These are phyloP conservation scores for Lichtheimia hyalospora DNA, from an alignment of 371 early-diverging fungal species.

Conservation along the genomic window DNA sequence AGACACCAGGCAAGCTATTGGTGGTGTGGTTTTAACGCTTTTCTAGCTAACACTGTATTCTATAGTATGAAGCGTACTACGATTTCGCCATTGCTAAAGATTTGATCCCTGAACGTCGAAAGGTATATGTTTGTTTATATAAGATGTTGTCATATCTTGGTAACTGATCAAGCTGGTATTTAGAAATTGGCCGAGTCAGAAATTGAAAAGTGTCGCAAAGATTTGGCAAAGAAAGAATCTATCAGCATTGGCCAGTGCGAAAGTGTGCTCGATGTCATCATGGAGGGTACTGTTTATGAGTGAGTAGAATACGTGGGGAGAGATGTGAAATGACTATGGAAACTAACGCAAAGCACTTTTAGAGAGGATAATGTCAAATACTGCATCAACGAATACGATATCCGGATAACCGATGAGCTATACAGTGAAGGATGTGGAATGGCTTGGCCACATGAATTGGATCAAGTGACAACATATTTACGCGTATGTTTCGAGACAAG, in stretches of 20 bases:
- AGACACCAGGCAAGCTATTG: slow-evolving; percentile 58
- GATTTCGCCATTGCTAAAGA: slow-evolving; percentile 46
- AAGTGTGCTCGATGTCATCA: slow-evolving; percentile 22
- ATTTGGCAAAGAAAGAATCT: slow-evolving; percentile 13
- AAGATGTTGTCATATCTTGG: too few relatives aligned
- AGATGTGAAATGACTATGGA: too few relatives aligned
- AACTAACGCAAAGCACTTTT: too few relatives aligned
- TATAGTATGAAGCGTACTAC: slow-evolving; percentile 56
- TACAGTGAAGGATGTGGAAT: slow-evolving; percentile 70
- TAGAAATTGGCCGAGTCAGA: slow-evolving; percentile 18
- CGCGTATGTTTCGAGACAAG: slow-evolving; percentile 33
- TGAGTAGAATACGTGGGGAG: slow-evolving; percentile 10
- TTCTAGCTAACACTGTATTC: background rate
- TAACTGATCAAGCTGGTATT: too few relatives aligned
- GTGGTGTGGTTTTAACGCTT: too few relatives aligned
- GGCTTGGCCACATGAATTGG: slow-evolving; percentile 74
- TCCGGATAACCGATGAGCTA: slow-evolving; percentile 44
- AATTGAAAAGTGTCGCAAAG: slow-evolving; percentile 24
- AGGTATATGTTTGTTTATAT: slow-evolving; percentile 31
- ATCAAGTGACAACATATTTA: slow-evolving; percentile 62
- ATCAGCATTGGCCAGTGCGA: slow-evolving; percentile 35
- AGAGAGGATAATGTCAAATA: slow-evolving; percentile 15
- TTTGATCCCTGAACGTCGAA: slow-evolving; percentile 29
- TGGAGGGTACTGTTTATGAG: slow-evolving; percentile 32
- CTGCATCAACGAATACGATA: slow-evolving; percentile 86